A percentile compares a stretch with the other conserved stretches of the same genome.
phyloP scores from a whole-genome alignment of 2,329 filamentous ascomycete species.

The Fusarium solani-melongenae region DNA sequence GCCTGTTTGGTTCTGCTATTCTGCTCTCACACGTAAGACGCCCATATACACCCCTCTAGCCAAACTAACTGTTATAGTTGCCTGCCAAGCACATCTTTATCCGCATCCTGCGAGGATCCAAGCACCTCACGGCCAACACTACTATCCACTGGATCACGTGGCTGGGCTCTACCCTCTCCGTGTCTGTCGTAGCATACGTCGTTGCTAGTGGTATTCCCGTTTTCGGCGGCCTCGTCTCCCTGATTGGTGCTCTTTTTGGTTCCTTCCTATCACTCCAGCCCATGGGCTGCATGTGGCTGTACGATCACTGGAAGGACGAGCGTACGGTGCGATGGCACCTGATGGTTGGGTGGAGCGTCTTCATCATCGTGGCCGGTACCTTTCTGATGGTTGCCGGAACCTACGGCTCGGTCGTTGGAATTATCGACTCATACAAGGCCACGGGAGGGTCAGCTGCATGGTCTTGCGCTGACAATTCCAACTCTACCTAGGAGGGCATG shows the following conservation, averaged over 20 bases:
- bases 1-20: slow-evolving; percentile 37
- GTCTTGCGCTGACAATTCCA: slow-evolving; percentile 57
- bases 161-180: slow-evolving; percentile 41
- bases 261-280: slow-evolving; percentile 42
- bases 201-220: slow-evolving; percentile 34
- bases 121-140: slow-evolving; percentile 43
- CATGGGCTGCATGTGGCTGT: slow-evolving; percentile 43
- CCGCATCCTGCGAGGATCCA: slow-evolving; percentile 37
- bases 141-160: slow-evolving; percentile 44
- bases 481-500: slow-evolving; percentile 20
- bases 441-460: slow-evolving; percentile 51
- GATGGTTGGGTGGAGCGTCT: slow-evolving; percentile 7
- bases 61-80: background rate
- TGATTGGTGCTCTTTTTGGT: slow-evolving; percentile 42
- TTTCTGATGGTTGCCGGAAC: slow-evolving; percentile 58
- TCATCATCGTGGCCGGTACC: slow-evolving; percentile 16
- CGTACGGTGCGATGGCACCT: background rate
- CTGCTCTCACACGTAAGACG: slow-evolving; percentile 35
- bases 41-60: no score
- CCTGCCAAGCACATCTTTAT: slow-evolving; percentile 10
- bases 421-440: slow-evolving; percentile 46
- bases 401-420: slow-evolving; percentile 54
- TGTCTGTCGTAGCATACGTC: slow-evolving; percentile 39
- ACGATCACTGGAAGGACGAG: slow-evolving; percentile 35
- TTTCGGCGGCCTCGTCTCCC: slow-evolving; percentile 38